phyloP scores from a whole-genome alignment of 78 protist genomes.

The Trichosphaerium sp. region DNA sequence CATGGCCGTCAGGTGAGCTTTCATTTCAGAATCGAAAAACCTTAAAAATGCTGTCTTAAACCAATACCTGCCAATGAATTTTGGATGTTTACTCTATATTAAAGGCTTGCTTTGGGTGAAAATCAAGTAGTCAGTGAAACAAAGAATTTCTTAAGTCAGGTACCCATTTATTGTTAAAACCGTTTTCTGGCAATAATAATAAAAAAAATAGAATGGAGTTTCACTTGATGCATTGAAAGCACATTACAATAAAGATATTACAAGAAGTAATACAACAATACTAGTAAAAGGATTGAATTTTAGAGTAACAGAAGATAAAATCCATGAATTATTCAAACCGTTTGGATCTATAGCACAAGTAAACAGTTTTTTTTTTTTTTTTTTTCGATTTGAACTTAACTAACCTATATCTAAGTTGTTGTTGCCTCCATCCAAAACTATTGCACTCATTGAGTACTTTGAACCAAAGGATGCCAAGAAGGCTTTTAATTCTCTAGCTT shows the following conservation, averaged over 20 bases:
- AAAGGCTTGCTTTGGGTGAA: constrained; percentile 79
- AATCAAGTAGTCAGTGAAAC: constrained; percentile 64
- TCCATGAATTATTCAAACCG: constrained; percentile 31
- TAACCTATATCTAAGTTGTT: constrained; percentile 17
- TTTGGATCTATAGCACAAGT: constrained; percentile 38
- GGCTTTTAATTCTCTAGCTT: constrained; percentile 83
- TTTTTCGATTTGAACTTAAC: neutral
- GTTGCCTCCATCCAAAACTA: constrained; percentile 64
- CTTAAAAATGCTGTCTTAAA: too few relatives aligned
- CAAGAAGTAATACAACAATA: constrained; percentile 45
- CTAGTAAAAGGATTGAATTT: constrained; percentile 81
- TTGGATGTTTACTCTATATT: too few relatives aligned
- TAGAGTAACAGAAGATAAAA: constrained; percentile 9
- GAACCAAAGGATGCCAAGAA: constrained; percentile 68
- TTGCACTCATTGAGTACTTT: constrained; percentile 68
- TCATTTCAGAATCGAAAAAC: too few relatives aligned
- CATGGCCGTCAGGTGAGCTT: constrained; percentile 69
- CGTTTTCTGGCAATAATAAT: neutral
- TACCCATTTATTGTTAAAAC: too few relatives aligned
- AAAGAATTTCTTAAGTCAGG: constrained; percentile 22
- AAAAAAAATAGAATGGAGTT: constrained; percentile 32
- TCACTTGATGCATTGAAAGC: constrained; percentile 37
- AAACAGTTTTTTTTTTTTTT: neutral
- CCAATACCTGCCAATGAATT: too few relatives aligned
- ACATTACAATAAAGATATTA: neutral